Percentiles rank a stretch among this genome's conserved stretches.
phyloP scores from a whole-genome alignment of 228 moss, liverwort and hornwort genomes.

The Sphagnum magellanicum region DNA sequence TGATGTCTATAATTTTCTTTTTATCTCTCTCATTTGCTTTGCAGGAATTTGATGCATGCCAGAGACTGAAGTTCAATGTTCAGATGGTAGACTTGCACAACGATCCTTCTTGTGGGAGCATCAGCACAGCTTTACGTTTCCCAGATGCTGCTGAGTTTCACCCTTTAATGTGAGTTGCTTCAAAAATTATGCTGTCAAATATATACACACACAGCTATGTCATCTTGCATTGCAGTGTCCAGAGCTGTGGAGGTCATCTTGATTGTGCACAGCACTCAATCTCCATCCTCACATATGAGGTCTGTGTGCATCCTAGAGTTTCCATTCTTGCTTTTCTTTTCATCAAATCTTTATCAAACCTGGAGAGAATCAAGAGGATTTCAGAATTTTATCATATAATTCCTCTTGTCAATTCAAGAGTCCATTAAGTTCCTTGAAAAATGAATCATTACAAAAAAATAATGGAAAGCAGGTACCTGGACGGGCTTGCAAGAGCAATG shows the following conservation, averaged over 20 bases:
- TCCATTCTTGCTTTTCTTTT: too few species aligned
- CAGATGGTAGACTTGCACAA: constrained; percentile 20
- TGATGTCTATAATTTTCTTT: neutral
- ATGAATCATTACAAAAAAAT: too few species aligned
- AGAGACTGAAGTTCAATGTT: constrained; percentile 26
- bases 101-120: constrained; percentile 20
- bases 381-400: too few species aligned
- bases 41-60: constrained; percentile 37
- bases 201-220: neutral
- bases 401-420: too few species aligned
- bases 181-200: neutral
- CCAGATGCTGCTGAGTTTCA: constrained; percentile 36
- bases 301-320: too few species aligned
- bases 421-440: too few species aligned
- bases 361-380: too few species aligned
- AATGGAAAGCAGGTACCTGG: constrained; percentile 22
- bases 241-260: too few species aligned
- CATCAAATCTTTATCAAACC: too few species aligned
- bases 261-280: too few species aligned
- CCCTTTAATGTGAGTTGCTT: constrained; percentile 11
- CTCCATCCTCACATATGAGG: too few species aligned
- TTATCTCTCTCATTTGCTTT: neutral
- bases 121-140: constrained; percentile 25
- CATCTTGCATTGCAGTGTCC: too few species aligned
- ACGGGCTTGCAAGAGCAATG: constrained; percentile 41